Conservation (phyloP, 2,329 filamentous ascomycete genomes). For the Chlorencoelia australis region DNA sequence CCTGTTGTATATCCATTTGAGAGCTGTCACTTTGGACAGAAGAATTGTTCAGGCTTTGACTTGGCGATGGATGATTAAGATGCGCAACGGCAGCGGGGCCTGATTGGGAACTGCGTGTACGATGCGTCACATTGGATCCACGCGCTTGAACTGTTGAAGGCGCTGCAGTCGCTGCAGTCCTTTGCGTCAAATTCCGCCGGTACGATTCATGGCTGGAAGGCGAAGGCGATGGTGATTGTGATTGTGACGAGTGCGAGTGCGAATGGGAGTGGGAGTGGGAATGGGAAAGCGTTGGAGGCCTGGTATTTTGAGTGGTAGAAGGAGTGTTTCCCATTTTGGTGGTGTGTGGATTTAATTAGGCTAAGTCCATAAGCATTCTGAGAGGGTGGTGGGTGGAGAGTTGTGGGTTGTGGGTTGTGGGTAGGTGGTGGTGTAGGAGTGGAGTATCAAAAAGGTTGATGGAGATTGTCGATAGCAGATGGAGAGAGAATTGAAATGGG, state of each 20-base stretch:
- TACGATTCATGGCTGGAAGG: conserved; percentile 21
- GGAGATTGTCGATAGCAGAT: no score
- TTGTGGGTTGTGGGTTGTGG: no score
- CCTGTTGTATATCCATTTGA: conserved; percentile 17
- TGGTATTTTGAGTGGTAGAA: conserved; percentile 30
- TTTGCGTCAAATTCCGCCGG: conserved; percentile 39
- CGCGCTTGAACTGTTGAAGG: conserved; percentile 48
- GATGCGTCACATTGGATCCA: conserved; percentile 24
- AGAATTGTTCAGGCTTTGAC: conserved; percentile 13
- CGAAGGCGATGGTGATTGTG: no score
- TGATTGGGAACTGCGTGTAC: conserved; percentile 20
- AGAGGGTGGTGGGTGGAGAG: not conserved
- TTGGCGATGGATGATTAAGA: conserved; percentile 12
- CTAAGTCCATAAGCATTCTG: conserved; percentile 1
- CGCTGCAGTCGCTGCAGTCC: conserved; percentile 50
- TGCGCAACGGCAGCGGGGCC: conserved; percentile 12
- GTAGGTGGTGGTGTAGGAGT: no score
- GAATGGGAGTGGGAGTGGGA: conserved; percentile 21
- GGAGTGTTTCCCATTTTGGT: conserved; percentile 37
- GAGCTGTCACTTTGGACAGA: conserved; percentile 16
- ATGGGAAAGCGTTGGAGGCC: conserved; percentile 29
- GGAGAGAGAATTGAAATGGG: no score
- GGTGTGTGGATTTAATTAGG: conserved; percentile 9
- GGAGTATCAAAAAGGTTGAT: no score
- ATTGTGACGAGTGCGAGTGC: no score